These are phyloP conservation scores for Nannochloropsis granulata DNA, from an alignment of 108 stramenopile species.

Conservation along the genomic window DNA sequence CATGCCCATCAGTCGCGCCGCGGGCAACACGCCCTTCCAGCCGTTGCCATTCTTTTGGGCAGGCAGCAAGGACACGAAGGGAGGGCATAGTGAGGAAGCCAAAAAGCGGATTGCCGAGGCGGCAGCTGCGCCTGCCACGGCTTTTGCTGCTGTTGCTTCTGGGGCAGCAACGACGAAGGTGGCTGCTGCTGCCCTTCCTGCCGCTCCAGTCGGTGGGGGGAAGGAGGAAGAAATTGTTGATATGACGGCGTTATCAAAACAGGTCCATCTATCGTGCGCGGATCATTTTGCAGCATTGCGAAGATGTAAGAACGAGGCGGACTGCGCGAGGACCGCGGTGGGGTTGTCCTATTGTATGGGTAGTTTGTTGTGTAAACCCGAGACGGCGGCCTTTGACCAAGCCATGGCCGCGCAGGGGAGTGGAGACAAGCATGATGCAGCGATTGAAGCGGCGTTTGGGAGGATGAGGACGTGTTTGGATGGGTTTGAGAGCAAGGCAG, in stretches of 20 bases:
- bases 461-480: not conserved
- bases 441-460: not conserved
- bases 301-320: not conserved
- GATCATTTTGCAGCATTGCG: not conserved
- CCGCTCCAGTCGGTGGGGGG: not conserved
- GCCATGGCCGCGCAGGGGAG: not conserved
- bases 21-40: not conserved
- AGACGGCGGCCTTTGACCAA: not conserved
- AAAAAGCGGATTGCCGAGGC: not conserved
- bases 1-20: conserved; percentile 48
- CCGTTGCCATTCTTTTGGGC: conserved; percentile 7
- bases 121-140: not conserved
- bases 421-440: not conserved
- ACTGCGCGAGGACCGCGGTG: not conserved
- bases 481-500: not conserved
- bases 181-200: too few relatives aligned
- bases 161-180: not conserved
- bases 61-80: not conserved
- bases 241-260: not conserved
- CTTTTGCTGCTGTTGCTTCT: too few relatives aligned
- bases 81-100: not conserved
- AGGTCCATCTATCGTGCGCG: not conserved
- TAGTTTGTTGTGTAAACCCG: not conserved
- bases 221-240: not conserved
- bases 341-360: not conserved